Evolutionary conservation across 768 basidiomycete species (phyloP).

Genomic region (Imleria badia): DNA sequence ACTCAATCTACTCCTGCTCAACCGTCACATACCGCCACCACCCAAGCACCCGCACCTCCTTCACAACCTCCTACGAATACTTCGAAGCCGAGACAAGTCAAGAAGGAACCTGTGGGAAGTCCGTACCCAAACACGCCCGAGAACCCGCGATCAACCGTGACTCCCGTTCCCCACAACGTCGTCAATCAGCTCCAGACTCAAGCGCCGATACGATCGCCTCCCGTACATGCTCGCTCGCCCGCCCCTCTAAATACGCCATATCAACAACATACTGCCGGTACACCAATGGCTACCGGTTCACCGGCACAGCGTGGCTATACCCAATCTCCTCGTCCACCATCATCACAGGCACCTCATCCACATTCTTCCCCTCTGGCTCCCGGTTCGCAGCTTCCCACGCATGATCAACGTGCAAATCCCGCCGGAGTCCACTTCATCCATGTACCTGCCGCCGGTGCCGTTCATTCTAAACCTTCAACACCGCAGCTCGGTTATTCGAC

Average conservation of each 20-base stretch:
- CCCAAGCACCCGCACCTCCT: constrained; percentile 26
- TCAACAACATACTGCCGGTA: constrained; percentile 19
- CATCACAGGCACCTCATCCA: constrained; percentile 29
- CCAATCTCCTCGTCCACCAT: constrained; percentile 35
- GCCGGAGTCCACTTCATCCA: constrained; percentile 28
- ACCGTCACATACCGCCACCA: constrained; percentile 33
- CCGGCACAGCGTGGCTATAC: constrained; percentile 36
- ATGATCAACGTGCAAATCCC: constrained; percentile 25
- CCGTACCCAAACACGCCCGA: constrained; percentile 30
- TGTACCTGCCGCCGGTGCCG: constrained; percentile 16
- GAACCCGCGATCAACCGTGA: constrained; percentile 29
- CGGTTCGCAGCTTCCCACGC: constrained; percentile 29
- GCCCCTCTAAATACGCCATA: constrained; percentile 20
- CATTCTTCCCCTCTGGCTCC: constrained; percentile 31
- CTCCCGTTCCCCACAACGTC: constrained; percentile 31
- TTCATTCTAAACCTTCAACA: constrained; percentile 32
- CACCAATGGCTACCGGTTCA: constrained; percentile 25
- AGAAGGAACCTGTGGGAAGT: constrained; percentile 31
- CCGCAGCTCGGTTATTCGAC: constrained; percentile 27
- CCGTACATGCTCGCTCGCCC: constrained; percentile 30
- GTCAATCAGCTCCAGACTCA: constrained; percentile 36
- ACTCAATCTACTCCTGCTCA: constrained; percentile 36
- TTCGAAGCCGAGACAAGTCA: constrained; percentile 25
- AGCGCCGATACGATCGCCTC: constrained; percentile 28
- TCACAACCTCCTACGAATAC: constrained; percentile 30